Conservation (phyloP, 2,329 filamentous ascomycete species). For the Aspergillus sp. region DNA sequence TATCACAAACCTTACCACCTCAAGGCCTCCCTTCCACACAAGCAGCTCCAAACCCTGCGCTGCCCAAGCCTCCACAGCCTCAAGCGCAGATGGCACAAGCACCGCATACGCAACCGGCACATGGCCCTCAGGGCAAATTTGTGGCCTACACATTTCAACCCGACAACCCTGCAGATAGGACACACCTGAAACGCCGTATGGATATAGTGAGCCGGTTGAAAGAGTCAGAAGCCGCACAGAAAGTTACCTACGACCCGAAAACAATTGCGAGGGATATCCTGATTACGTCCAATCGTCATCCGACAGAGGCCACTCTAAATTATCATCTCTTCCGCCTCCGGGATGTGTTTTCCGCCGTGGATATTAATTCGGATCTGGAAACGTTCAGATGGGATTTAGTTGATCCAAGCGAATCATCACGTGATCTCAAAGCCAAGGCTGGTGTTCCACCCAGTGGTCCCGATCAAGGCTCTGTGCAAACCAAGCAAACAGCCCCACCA, state of each 20-base stretch:
- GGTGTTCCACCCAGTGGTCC: no score
- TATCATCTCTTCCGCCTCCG: slow-evolving; percentile 55
- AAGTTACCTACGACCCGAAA: slow-evolving; percentile 57
- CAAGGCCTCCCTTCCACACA: neutral
- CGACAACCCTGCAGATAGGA: slow-evolving; percentile 13
- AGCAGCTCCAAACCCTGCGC: neutral
- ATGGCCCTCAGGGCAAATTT: neutral
- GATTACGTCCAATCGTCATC: slow-evolving; percentile 62
- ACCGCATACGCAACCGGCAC: neutral
- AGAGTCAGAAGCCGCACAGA: slow-evolving; percentile 38
- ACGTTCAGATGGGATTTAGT: slow-evolving; percentile 64
- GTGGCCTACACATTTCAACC: slow-evolving; percentile 12
- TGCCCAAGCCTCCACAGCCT: neutral
- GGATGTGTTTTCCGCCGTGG: slow-evolving; percentile 43
- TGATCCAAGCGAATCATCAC: slow-evolving; percentile 35
- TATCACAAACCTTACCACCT: neutral
- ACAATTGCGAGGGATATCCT: slow-evolving; percentile 66
- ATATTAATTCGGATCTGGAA: slow-evolving; percentile 52
- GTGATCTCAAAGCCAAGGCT: slow-evolving; percentile 11
- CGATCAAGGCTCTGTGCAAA: neutral
- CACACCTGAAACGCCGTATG: slow-evolving; percentile 28
- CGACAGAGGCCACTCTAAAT: slow-evolving; percentile 59
- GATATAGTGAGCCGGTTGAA: slow-evolving; percentile 48
- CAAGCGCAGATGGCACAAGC: neutral
- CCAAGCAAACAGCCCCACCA: slow-evolving; percentile 3